Conservation (phyloP, 345 rosid genomes). For the Populus alba region DNA sequence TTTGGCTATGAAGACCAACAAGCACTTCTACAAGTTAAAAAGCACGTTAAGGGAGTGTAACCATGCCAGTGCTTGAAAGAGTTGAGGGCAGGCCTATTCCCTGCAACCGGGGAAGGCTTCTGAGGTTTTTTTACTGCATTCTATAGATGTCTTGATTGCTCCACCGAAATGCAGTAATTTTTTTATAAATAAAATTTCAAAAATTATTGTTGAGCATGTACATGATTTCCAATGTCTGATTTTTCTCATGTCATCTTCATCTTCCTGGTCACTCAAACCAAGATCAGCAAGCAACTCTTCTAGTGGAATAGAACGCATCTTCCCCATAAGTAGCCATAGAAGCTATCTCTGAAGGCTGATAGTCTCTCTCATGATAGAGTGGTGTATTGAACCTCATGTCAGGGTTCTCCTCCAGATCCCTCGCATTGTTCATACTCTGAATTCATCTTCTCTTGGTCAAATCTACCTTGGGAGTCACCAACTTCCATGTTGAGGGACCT, state of each 20-base stretch:
- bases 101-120: too few relatives aligned
- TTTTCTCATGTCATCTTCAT: slow-evolving; percentile 35
- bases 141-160: too few relatives aligned
- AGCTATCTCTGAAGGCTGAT: slow-evolving; percentile 57
- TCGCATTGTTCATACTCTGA: slow-evolving; percentile 51
- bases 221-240: too few relatives aligned
- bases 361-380: slow-evolving; percentile 46
- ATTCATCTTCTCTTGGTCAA: slow-evolving; percentile 14
- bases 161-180: too few relatives aligned
- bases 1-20: too few relatives aligned
- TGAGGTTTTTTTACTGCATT: too few relatives aligned
- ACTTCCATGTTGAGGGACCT: slow-evolving; percentile 26
- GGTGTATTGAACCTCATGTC: slow-evolving; percentile 51
- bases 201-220: too few relatives aligned
- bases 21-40: too few relatives aligned
- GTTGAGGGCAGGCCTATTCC: too few relatives aligned
- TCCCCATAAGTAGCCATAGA: slow-evolving; percentile 53
- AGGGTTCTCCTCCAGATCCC: slow-evolving; percentile 58
- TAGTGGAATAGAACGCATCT: slow-evolving; percentile 46
- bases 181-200: too few relatives aligned
- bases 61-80: too few relatives aligned
- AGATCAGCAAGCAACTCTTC: slow-evolving; percentile 61
- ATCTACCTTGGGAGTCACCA: slow-evolving; percentile 12
- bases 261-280: slow-evolving; percentile 37
- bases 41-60: too few relatives aligned